Conservation (phyloP, 768 basidiomycete species). For the Amylocystis lapponica region DNA sequence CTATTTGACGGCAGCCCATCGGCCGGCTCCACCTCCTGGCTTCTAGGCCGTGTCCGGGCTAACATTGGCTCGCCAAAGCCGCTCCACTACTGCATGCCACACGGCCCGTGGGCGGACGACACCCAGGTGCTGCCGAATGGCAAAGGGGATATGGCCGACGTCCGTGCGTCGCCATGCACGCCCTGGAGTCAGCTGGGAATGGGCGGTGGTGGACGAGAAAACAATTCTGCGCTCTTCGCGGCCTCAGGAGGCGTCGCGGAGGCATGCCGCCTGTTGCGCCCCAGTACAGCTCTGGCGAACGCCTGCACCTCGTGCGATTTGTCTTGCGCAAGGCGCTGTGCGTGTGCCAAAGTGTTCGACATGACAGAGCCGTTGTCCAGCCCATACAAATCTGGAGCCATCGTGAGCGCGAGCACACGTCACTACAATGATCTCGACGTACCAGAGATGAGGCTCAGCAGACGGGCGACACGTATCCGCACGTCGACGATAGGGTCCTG, state of each 20-base stretch:
- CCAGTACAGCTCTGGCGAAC: constrained; percentile 36
- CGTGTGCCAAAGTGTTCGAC: constrained; percentile 23
- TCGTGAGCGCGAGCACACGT: too few species aligned
- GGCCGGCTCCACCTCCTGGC: too few species aligned
- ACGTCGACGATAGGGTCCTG: constrained; percentile 76
- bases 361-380: constrained; percentile 7
- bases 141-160: background rate
- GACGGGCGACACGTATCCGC: constrained; percentile 78
- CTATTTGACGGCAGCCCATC: too few species aligned
- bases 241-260: constrained; percentile 3
- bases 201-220: constrained; percentile 25
- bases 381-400: too few species aligned
- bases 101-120: too few species aligned
- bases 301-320: constrained; percentile 55
- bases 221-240: constrained; percentile 16
- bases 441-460: constrained; percentile 55
- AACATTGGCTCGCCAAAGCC: too few species aligned
- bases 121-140: too few species aligned
- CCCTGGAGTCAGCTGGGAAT: constrained; percentile 11
- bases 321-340: constrained; percentile 47
- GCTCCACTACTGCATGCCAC: too few species aligned
- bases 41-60: too few species aligned
- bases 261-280: background rate
- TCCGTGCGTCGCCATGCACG: background rate
- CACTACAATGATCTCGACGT: too few species aligned